Conservation (phyloP, 2,329 filamentous ascomycete species). For the Geosmithia morbida region DNA sequence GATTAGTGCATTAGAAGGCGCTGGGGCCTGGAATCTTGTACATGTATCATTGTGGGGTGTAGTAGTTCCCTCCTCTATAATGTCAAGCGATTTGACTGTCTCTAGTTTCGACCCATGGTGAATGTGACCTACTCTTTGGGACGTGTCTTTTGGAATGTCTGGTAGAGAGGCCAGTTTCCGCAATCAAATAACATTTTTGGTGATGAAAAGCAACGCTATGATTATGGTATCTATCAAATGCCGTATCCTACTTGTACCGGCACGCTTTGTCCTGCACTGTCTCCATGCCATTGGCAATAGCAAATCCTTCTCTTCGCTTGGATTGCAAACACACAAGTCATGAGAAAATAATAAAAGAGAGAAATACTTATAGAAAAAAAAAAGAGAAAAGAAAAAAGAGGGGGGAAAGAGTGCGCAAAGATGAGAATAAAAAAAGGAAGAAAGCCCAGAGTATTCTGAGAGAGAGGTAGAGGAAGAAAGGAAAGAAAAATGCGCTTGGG, state of each 20-base stretch:
- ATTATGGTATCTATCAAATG: conserved; percentile 1
- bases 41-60: conserved; percentile 3
- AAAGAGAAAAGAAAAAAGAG: not conserved
- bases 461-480: too few relatives aligned
- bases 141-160: too few relatives aligned
- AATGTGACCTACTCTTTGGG: too few relatives aligned
- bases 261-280: not conserved
- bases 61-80: not conserved
- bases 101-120: not conserved
- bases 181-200: not conserved
- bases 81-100: not conserved
- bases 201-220: conserved; percentile 1
- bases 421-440: too few relatives aligned
- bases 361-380: not conserved
- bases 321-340: not conserved
- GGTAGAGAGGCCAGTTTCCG: not conserved
- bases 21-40: conserved; percentile 18
- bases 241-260: not conserved
- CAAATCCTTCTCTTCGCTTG: not conserved
- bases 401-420: too few relatives aligned
- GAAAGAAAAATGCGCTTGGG: not conserved
- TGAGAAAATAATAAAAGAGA: not conserved
- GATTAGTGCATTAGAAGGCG: conserved; percentile 29
- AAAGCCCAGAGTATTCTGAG: too few relatives aligned
- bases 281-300: not conserved